Evolutionary conservation across 805 yeast species (phyloP).

Genomic region (Yamadazyma laniorum): DNA sequence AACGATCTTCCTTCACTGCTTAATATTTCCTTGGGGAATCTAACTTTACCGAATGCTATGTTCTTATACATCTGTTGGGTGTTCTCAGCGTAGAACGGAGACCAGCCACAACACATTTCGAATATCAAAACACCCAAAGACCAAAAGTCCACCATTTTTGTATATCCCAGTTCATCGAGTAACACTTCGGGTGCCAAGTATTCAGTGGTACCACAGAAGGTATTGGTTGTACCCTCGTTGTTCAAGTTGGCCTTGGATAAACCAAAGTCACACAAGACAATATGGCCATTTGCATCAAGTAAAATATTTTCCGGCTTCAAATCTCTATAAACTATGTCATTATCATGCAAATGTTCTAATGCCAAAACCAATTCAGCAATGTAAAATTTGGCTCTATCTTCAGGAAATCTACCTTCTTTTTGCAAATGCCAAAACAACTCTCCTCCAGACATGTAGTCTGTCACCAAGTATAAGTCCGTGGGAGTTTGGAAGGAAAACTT

Average conservation of each 20-base stretch:
- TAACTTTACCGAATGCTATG: constrained; percentile 96
- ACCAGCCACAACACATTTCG: constrained; percentile 99
- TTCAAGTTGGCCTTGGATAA: constrained; percentile 88
- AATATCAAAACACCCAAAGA: constrained; percentile 93
- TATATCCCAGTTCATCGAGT: constrained; percentile 93
- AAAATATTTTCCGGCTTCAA: constrained; percentile 95
- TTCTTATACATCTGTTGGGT: constrained; percentile 99
- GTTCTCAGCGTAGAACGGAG: constrained; percentile 96
- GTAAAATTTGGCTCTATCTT: constrained; percentile 93
- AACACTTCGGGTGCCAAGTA: constrained; percentile 96
- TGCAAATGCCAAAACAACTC: constrained; percentile 96
- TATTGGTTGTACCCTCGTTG: constrained; percentile 86
- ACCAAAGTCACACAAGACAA: constrained; percentile 96
- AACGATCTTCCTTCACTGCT: constrained; percentile 92
- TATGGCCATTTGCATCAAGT: constrained; percentile 94
- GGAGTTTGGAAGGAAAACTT: constrained; percentile 97
- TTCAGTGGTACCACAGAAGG: constrained; percentile 98
- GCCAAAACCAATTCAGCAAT: constrained; percentile 95
- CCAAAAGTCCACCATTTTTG: constrained; percentile 99
- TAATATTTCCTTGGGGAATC: constrained; percentile 94
- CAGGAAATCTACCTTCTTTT: constrained; percentile 91
- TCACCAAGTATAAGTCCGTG: constrained; percentile 84
- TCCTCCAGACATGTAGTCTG: constrained; percentile 98
- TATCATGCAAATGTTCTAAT: constrained; percentile 89
- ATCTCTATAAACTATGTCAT: constrained; percentile 94